phyloP scores from a whole-genome alignment of 495 filamentous ascomycete genomes.

The Astrocystis sublimbata region DNA sequence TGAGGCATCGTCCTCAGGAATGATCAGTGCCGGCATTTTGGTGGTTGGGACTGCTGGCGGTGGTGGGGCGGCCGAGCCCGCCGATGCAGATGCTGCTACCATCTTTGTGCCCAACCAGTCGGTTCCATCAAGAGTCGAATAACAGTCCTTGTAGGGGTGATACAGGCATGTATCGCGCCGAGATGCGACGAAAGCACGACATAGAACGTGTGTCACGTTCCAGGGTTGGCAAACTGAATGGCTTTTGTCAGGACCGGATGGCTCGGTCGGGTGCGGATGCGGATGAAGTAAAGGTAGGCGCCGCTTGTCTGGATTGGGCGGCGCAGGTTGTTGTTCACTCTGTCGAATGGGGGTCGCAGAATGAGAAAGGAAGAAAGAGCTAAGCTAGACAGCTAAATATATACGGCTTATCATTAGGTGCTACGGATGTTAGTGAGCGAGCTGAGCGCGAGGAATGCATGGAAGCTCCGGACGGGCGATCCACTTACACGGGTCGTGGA shows the following conservation, averaged over 20 bases:
- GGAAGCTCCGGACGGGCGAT: not conserved
- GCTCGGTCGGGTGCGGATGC: not conserved
- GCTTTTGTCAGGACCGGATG: not conserved
- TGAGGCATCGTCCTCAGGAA: constrained; percentile 26
- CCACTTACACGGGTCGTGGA: not conserved
- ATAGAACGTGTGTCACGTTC: not conserved
- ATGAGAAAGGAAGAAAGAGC: not conserved
- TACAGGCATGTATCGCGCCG: not conserved
- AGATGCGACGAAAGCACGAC: not conserved
- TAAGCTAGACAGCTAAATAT: not conserved
- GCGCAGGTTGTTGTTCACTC: no score
- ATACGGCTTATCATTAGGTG: not conserved
- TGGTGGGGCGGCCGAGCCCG: not conserved
- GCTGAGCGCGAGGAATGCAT: not conserved
- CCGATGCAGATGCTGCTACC: constrained; percentile 1
- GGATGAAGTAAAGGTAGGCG: not conserved
- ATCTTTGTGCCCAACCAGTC: constrained; percentile 6
- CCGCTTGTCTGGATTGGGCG: no score
- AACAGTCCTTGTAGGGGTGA: not conserved
- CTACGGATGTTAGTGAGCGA: not conserved
- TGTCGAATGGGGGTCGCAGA: not conserved
- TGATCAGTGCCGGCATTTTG: constrained; percentile 17
- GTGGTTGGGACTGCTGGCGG: constrained; percentile 6
- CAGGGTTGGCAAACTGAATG: not conserved
- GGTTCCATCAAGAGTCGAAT: constrained; percentile 3